A percentile compares a stretch with the other conserved stretches of the same genome.
Conservation (phyloP, 2,329 filamentous ascomycete genomes). For the Penicillium sp. region DNA sequence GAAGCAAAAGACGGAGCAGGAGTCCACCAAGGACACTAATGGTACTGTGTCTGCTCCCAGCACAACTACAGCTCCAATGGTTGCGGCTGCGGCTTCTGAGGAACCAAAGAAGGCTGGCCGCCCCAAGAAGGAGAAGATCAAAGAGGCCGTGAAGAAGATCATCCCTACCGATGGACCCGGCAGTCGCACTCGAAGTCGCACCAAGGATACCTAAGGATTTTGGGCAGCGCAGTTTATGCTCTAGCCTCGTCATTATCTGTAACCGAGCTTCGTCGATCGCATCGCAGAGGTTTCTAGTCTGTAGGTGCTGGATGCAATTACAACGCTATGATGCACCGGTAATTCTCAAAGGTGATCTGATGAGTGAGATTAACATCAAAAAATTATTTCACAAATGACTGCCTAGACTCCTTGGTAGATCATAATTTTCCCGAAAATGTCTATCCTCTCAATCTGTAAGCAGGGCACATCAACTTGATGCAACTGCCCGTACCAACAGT, state of each 20-base stretch:
- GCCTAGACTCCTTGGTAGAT: background rate
- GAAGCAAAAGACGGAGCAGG: conserved; percentile 39
- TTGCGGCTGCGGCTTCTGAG: conserved; percentile 25
- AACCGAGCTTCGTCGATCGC: background rate
- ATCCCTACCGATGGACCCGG: conserved; percentile 41
- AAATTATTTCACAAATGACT: background rate
- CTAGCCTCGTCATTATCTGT: background rate
- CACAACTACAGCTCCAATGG: conserved; percentile 4
- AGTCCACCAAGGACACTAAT: conserved; percentile 19
- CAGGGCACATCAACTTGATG: background rate
- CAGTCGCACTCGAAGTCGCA: conserved; percentile 46
- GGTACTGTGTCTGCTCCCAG: conserved; percentile 11
- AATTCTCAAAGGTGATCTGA: background rate
- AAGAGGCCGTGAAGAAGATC: conserved; percentile 33
- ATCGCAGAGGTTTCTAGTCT: background rate
- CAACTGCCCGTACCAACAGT: background rate
- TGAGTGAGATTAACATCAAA: conserved; percentile 2
- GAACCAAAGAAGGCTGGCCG: conserved; percentile 37
- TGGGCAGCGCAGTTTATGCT: background rate
- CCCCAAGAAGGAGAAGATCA: conserved; percentile 37
- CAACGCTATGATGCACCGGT: background rate
- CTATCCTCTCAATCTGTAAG: background rate
- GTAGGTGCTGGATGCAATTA: background rate
- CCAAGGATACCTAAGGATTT: conserved; percentile 31
- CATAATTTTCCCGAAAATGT: background rate